Conservation (phyloP, 2,329 filamentous ascomycete species). For the Colletotrichum sp. region DNA sequence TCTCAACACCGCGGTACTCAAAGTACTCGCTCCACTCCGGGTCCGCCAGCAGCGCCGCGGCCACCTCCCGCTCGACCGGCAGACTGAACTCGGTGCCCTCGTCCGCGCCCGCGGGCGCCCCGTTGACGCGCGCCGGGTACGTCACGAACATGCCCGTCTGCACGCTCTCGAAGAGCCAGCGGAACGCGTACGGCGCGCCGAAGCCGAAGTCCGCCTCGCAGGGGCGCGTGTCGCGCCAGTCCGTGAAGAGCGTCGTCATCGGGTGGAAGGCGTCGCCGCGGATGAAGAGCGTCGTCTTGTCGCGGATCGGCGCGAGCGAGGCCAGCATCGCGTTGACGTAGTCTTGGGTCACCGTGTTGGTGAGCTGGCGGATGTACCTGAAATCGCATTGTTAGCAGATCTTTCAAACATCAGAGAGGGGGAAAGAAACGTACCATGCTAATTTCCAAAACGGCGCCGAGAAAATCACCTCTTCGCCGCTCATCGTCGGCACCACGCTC, state of each 20-base stretch:
- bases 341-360: conserved; percentile 37
- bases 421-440: conserved; percentile 30
- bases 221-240: conserved; percentile 37
- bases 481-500: conserved; percentile 31
- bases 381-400: conserved; percentile 1
- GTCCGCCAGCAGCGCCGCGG: conserved; percentile 34
- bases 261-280: conserved; percentile 39
- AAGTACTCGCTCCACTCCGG: conserved; percentile 39
- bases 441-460: conserved; percentile 37
- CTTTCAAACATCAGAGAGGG: not conserved
- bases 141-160: conserved; percentile 30
- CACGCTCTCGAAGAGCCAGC: conserved; percentile 34
- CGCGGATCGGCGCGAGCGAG: conserved; percentile 36
- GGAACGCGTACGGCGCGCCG: conserved; percentile 33
- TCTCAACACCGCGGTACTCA: conserved; percentile 41
- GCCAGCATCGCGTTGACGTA: conserved; percentile 32
- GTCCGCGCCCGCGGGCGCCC: conserved; percentile 29
- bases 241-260: conserved; percentile 37
- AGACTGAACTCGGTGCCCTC: conserved; percentile 41
- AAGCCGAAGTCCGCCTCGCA: conserved; percentile 40
- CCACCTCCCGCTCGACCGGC: conserved; percentile 37
- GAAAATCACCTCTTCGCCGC: conserved; percentile 35
- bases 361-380: conserved; percentile 28
- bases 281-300: conserved; percentile 39
- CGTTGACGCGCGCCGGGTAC: conserved; percentile 31